Evolutionary conservation across 768 basidiomycete genomes (phyloP).

Genomic region (Agrocybe pediades): DNA sequence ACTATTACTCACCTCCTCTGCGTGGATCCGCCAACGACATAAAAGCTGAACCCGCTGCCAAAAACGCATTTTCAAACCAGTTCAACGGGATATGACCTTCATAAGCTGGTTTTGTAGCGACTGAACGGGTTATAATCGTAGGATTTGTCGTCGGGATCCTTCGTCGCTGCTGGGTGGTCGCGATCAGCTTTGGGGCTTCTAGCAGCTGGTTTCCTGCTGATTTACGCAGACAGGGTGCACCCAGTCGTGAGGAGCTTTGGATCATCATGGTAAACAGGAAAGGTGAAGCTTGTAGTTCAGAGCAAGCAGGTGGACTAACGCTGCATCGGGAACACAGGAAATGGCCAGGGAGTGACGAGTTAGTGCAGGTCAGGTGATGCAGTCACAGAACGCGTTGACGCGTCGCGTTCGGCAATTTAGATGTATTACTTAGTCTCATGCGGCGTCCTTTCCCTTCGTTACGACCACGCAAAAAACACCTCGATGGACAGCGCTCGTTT

Average conservation of each 20-base stretch:
- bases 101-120: conserved; percentile 53
- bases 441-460: too few species aligned
- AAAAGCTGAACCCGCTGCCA: conserved; percentile 84
- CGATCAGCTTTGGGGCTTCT: background rate
- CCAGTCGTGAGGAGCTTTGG: conserved; percentile 29
- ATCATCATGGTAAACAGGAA: background rate
- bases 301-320: too few species aligned
- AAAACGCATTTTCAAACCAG: conserved; percentile 79
- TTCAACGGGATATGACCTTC: conserved; percentile 82
- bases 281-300: too few species aligned
- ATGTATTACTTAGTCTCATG: too few species aligned
- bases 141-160: background rate
- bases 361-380: too few species aligned
- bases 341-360: too few species aligned
- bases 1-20: conserved; percentile 70
- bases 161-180: too few species aligned
- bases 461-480: too few species aligned
- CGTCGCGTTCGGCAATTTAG: too few species aligned
- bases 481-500: too few species aligned
- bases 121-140: conserved; percentile 7
- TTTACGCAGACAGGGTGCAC: background rate
- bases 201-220: background rate
- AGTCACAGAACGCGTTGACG: too few species aligned
- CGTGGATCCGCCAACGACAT: conserved; percentile 81
- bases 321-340: too few species aligned